phyloP scores from a whole-genome alignment of 768 basidiomycete species.

The Amanita thiersii region DNA sequence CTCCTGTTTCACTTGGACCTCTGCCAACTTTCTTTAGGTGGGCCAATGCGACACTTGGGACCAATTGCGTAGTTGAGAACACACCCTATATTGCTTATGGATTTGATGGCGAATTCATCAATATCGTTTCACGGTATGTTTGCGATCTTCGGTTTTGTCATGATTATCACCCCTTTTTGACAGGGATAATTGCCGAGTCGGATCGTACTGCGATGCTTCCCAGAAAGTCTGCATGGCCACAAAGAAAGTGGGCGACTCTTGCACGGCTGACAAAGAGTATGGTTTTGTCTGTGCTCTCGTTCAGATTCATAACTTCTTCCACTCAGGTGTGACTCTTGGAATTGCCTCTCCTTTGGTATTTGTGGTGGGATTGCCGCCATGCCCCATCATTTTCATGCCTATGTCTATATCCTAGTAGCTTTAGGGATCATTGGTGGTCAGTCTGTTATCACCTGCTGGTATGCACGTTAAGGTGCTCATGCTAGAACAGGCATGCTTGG shows the following conservation, averaged over 20 bases:
- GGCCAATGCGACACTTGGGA: constrained; percentile 66
- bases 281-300: constrained; percentile 10
- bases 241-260: constrained; percentile 50
- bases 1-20: constrained; percentile 2
- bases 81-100: constrained; percentile 70
- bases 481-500: constrained; percentile 57
- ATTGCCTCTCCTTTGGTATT: constrained; percentile 52
- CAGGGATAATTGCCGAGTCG: constrained; percentile 67
- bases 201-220: constrained; percentile 69
- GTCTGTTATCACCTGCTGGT: constrained; percentile 20
- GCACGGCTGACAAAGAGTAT: constrained; percentile 46
- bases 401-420: constrained; percentile 68
- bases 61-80: constrained; percentile 67
- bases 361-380: constrained; percentile 57
- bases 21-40: constrained; percentile 37
- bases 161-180: neutral
- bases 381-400: constrained; percentile 53
- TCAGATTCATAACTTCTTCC: neutral
- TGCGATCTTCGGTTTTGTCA: neutral
- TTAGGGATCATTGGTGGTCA: constrained; percentile 67
- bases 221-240: constrained; percentile 47
- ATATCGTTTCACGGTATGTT: constrained; percentile 73
- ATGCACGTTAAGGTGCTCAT: neutral
- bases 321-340: constrained; percentile 67
- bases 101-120: constrained; percentile 51